Evolutionary conservation across 2,329 filamentous ascomycete genomes (phyloP), one percentile per base, ranked within the genome.

Genomic region (Nigrograna mackinnonii): DNA sequence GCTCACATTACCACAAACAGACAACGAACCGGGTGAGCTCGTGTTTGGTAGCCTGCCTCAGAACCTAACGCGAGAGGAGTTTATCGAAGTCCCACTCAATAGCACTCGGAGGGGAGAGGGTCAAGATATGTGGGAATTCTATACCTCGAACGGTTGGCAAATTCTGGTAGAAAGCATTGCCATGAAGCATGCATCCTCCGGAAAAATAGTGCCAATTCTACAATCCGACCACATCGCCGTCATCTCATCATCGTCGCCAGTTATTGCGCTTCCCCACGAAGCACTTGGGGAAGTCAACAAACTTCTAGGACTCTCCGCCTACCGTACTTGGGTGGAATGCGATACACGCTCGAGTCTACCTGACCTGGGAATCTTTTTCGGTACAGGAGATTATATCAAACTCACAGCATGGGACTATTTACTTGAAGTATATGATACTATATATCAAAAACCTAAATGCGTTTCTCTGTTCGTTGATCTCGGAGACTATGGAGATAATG

Each of bases 321-420:
- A 18, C 9, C 31, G 39, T 11, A 26, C 37, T 14, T 46, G 43
- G 38, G 12, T 46, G 14, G 28, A 46, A 13, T 46, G 43, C 32
- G 24, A 41, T 11, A 36, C 26, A 22, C 16, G 43, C 28, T 3
- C n/a, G 14, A 19, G 22, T 6, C 17, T 46, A 17, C 41, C 41
- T 21, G 26, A 44, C 31, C 33, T 21, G 41, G 43, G 17, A 12
- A 19, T 48, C 22, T 19, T 5, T 16, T 44, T 44, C 22, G 24
- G 32, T 14, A 12, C 19, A 19, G 30, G 34, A 2, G n/a, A 41
- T 24, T 24, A 9, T 11, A 48, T 48, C 28, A 48, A 35, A 13
- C 31, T 45, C 4, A 48, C 37, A 17, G 41, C 45, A 13, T 48
- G 37, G 45, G 45, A 43, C 21, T 43, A 44, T 39, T 33, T 47